Percentiles rank a stretch among this genome's conserved stretches.
phyloP scores from a whole-genome alignment of 2,329 filamentous ascomycete genomes.

The Ceratocystis harringtonii region DNA sequence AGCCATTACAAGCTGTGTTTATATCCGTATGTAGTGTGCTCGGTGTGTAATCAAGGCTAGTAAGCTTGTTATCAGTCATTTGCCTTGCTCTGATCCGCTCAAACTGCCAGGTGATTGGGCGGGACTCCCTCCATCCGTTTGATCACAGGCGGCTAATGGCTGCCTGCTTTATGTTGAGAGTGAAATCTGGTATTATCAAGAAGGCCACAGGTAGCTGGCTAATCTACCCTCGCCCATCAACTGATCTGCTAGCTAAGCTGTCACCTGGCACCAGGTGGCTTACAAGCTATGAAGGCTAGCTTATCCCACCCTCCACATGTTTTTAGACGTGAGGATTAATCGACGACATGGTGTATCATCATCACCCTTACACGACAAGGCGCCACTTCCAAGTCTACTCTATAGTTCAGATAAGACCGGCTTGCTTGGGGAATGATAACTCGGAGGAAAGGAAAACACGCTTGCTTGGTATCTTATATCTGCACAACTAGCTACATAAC shows the following conservation, averaged over 20 bases:
- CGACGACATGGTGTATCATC: background rate
- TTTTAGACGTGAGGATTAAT: too few species aligned
- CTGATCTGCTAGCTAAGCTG: too few species aligned
- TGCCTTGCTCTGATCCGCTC: background rate
- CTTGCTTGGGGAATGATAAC: too few species aligned
- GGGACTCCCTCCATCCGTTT: too few species aligned
- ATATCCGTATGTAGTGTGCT: background rate
- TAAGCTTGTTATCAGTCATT: background rate
- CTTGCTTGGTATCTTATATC: constrained; percentile 11
- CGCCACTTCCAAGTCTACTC: background rate
- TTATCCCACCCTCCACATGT: too few species aligned
- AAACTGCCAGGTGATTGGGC: background rate
- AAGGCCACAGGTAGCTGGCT: background rate
- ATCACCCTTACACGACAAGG: background rate
- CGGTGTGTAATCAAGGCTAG: background rate
- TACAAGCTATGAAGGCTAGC: too few species aligned
- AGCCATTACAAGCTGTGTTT: background rate
- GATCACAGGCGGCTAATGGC: background rate
- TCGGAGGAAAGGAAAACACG: background rate
- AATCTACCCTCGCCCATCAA: background rate
- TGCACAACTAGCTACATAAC: constrained; percentile 13
- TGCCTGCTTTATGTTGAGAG: background rate
- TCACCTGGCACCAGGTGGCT: too few species aligned
- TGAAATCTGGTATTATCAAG: background rate
- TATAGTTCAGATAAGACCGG: too few species aligned